Evolutionary conservation across 129 eudicot species (phyloP).

Genomic region (Scalesia atractyloides): DNA sequence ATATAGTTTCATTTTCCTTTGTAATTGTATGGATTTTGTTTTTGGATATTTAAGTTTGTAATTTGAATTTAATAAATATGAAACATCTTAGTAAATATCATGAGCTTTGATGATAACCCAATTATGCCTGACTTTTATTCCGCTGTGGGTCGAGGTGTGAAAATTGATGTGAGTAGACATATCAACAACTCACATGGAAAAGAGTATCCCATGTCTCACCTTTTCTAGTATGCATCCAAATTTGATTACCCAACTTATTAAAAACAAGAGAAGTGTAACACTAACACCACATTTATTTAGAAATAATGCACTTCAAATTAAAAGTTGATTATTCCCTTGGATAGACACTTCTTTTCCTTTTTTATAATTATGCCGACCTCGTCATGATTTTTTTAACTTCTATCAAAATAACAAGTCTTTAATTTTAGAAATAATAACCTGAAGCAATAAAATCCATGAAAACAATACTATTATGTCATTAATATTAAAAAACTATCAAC

Average conservation of each 20-base stretch:
- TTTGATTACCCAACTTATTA: neutral
- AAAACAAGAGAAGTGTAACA: neutral
- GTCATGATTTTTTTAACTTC: neutral
- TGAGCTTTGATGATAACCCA: too few relatives aligned
- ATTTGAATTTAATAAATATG: too few relatives aligned
- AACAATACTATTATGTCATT: neutral
- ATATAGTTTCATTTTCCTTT: too few relatives aligned
- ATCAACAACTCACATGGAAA: neutral
- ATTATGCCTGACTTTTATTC: too few relatives aligned
- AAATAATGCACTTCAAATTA: neutral
- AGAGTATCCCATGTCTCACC: neutral
- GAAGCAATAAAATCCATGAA: neutral
- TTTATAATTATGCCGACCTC: neutral
- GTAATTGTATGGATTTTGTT: too few relatives aligned
- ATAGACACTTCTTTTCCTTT: neutral
- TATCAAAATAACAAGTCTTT: neutral
- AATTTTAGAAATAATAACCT: neutral
- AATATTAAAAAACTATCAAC: neutral
- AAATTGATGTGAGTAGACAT: neutral
- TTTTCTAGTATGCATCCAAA: neutral
- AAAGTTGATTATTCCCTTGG: neutral
- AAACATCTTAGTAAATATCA: too few relatives aligned
- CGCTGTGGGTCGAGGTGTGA: too few relatives aligned
- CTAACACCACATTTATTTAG: neutral
- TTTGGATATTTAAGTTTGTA: too few relatives aligned